Percentiles rank a stretch among this genome's conserved stretches.
Conservation (phyloP, 139 green algal genomes). For the Chlamydomonas sp. region DNA sequence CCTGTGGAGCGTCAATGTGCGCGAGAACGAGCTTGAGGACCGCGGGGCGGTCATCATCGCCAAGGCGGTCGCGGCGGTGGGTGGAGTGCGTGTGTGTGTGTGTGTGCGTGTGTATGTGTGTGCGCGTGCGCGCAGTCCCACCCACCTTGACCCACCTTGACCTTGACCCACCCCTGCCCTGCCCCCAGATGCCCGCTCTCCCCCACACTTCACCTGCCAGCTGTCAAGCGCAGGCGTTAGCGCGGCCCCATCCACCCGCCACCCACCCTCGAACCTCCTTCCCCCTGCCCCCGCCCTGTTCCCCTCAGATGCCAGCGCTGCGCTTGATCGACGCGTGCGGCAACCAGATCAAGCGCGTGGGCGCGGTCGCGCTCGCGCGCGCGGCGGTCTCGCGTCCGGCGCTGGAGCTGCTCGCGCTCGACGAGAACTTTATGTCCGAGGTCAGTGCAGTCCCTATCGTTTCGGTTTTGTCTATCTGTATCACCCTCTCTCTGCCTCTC, state of each 20-base stretch:
- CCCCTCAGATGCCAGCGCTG: conserved; percentile 12
- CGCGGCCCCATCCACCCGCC: too few species aligned
- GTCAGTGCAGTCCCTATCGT: not conserved
- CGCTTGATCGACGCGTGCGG: conserved; percentile 9
- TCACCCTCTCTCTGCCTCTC: not conserved
- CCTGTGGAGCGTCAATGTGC: conserved; percentile 61
- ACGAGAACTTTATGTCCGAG: conserved; percentile 72
- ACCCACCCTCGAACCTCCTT: too few species aligned
- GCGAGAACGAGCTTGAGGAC: conserved; percentile 86
- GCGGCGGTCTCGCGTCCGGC: conserved; percentile 28
- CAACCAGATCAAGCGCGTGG: conserved; percentile 39
- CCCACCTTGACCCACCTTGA: too few species aligned
- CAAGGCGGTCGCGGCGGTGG: conserved; percentile 24
- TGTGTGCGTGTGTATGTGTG: too few species aligned
- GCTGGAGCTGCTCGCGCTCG: conserved; percentile 57
- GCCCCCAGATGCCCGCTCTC: too few species aligned
- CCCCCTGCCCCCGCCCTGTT: too few species aligned
- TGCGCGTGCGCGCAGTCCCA: too few species aligned
- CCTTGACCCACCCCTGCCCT: too few species aligned
- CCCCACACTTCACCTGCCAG: too few species aligned
- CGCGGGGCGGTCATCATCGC: conserved; percentile 50
- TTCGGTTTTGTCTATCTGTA: not conserved
- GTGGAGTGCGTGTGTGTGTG: too few species aligned
- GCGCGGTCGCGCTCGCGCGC: conserved; percentile 52
- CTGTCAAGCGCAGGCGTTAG: too few species aligned